A percentile compares a stretch with the other conserved stretches of the same genome.
Conservation (phyloP, 2,329 filamentous ascomycete species). For the Periconia digitata region DNA sequence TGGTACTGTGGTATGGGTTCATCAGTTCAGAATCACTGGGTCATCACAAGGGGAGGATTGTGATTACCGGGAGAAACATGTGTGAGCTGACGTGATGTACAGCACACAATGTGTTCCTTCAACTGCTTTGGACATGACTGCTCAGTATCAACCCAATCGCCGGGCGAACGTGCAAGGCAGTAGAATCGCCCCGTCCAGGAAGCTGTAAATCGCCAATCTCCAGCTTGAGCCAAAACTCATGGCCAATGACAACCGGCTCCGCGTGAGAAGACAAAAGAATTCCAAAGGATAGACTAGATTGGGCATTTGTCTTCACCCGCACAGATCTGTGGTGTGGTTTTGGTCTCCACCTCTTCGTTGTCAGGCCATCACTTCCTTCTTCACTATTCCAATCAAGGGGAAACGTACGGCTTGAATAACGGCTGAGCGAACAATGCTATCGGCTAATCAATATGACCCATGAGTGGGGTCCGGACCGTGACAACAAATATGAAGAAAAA, state of each 20-base stretch:
- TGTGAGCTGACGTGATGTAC: no score
- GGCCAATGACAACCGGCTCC: no score
- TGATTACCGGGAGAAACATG: no score
- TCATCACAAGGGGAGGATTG: no score
- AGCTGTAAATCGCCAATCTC: not conserved
- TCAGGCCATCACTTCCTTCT: not conserved
- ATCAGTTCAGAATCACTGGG: no score
- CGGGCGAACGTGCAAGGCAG: not conserved
- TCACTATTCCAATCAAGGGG: not conserved
- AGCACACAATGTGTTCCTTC: no score
- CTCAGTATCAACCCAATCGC: no score
- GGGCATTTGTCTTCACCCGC: no score
- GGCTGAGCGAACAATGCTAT: not conserved
- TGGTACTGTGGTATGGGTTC: no score
- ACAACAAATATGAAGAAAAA: not conserved
- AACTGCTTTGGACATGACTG: no score
- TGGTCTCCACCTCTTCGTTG: not conserved
- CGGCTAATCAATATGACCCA: not conserved
- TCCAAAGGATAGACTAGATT: not conserved
- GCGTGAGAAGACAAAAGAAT: no score
- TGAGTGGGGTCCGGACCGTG: not conserved
- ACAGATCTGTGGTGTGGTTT: not conserved
- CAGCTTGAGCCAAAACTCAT: not conserved
- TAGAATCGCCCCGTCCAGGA: not conserved
- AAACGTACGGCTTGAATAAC: not conserved